Evolutionary conservation across 2,329 filamentous ascomycete genomes (phyloP).

Genomic region (Leptographium procerum): DNA sequence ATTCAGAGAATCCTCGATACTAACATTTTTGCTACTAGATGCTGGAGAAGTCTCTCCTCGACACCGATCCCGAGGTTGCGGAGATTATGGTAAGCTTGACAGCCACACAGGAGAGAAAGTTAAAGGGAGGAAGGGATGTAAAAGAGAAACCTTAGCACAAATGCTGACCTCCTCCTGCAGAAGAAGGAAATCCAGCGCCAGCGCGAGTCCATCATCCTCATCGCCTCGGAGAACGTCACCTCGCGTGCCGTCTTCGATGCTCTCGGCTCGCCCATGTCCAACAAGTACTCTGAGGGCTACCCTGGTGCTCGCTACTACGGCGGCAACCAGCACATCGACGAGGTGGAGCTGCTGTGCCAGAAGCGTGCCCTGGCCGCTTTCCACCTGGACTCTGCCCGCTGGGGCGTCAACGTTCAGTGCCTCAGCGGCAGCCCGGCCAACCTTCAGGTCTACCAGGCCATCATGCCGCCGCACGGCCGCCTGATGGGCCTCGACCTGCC

Average conservation of each 20-base stretch:
- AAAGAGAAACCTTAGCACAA: no score
- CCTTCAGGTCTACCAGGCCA: conserved; percentile 93
- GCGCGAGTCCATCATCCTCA: conserved; percentile 96
- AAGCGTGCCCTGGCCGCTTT: conserved; percentile 85
- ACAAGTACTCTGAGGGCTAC: conserved; percentile 99
- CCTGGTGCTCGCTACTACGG: conserved; percentile 98
- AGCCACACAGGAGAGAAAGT: not conserved
- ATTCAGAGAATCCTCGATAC: conserved; percentile 5
- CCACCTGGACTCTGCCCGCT: conserved; percentile 73
- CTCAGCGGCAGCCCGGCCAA: conserved; percentile 90
- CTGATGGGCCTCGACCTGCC: conserved; percentile 95
- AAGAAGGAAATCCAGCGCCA: conserved; percentile 92
- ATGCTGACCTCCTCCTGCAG: conserved; percentile 30
- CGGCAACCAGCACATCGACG: conserved; percentile 97
- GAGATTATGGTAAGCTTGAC: conserved; percentile 75
- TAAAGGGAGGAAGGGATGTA: not conserved
- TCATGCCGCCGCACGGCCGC: conserved; percentile 90
- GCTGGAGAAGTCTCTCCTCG: conserved; percentile 88
- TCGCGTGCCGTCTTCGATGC: conserved; percentile 97
- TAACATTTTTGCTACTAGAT: conserved; percentile 42
- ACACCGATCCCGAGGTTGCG: conserved; percentile 87
- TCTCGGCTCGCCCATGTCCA: conserved; percentile 86
- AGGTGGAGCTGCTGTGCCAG: conserved; percentile 93
- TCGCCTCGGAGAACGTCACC: conserved; percentile 98
- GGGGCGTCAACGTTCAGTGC: conserved; percentile 98